Conservation (phyloP, 257 asterid species). For the Solanum habrochaites region DNA sequence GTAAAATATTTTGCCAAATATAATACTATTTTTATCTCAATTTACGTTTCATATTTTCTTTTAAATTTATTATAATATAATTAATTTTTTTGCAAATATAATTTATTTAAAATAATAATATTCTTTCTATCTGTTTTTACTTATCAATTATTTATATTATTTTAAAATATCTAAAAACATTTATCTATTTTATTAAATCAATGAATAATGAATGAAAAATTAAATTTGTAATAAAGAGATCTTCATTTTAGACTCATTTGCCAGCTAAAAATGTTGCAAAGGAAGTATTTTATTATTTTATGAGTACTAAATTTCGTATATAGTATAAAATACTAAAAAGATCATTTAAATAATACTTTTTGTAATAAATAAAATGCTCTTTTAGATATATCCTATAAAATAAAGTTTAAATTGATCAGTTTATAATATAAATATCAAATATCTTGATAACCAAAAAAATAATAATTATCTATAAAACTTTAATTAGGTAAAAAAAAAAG, state of each 20-base stretch:
- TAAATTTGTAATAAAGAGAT: too few relatives aligned
- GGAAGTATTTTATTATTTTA: neutral
- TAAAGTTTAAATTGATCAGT: neutral
- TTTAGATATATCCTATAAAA: too few relatives aligned
- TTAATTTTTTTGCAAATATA: too few relatives aligned
- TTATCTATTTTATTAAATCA: too few relatives aligned
- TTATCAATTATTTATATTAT: too few relatives aligned
- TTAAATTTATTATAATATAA: too few relatives aligned
- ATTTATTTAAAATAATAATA: too few relatives aligned
- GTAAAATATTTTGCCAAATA: neutral
- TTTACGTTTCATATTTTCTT: neutral
- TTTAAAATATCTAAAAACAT: accelerated
- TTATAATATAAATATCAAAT: accelerated
- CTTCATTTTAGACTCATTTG: neutral
- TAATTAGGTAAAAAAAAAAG: neutral
- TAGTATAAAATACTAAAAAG: neutral
- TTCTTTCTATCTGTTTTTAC: too few relatives aligned
- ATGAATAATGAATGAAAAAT: too few relatives aligned
- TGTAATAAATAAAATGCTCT: too few relatives aligned
- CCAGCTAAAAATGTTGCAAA: neutral
- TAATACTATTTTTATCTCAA: neutral
- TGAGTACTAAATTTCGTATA: neutral
- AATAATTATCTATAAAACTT: neutral
- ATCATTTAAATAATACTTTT: too few relatives aligned
- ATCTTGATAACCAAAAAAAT: too few relatives aligned